Conservation (phyloP, 306 rosid genomes). For the Acmispon strigosus region DNA sequence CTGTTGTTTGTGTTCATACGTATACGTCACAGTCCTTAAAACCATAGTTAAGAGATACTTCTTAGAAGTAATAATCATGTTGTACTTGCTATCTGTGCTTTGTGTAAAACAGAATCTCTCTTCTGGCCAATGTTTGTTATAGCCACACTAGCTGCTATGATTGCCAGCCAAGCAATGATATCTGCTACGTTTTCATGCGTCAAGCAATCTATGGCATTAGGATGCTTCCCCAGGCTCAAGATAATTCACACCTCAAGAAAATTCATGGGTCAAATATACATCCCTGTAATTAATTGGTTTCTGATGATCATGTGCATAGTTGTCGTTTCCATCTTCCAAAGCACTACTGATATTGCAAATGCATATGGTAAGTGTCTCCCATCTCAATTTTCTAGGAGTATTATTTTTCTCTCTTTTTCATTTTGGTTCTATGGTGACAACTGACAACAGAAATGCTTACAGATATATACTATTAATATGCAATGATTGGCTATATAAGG, state of each 20-base stretch:
- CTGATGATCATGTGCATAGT: slow-evolving; percentile 84
- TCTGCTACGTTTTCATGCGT: slow-evolving; percentile 97
- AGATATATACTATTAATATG: not conserved
- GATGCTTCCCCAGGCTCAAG: slow-evolving; percentile 97
- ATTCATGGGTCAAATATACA: slow-evolving; percentile 90
- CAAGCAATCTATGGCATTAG: slow-evolving; percentile 97
- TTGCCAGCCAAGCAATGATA: slow-evolving; percentile 99
- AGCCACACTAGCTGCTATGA: slow-evolving; percentile 95
- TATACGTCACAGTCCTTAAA: not conserved
- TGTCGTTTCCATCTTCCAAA: slow-evolving; percentile 71
- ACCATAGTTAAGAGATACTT: slow-evolving; percentile 2
- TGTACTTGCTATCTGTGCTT: slow-evolving; percentile 15
- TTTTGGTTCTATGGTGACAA: not conserved
- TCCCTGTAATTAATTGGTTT: slow-evolving; percentile 88
- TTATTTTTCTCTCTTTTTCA: not conserved
- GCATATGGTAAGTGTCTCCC: slow-evolving; percentile 66
- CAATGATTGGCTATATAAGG: not conserved
- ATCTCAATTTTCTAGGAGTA: slow-evolving; percentile 3
- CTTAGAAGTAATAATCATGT: not conserved
- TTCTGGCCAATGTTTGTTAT: slow-evolving; percentile 93
- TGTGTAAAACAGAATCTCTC: slow-evolving; percentile 55
- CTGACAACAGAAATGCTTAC: not conserved
- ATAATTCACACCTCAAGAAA: slow-evolving; percentile 86
- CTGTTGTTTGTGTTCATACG: slow-evolving; percentile 14
- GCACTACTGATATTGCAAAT: slow-evolving; percentile 93